Conservation (phyloP, 2,329 filamentous ascomycete species). For the Phaeosphaeria sp. region DNA sequence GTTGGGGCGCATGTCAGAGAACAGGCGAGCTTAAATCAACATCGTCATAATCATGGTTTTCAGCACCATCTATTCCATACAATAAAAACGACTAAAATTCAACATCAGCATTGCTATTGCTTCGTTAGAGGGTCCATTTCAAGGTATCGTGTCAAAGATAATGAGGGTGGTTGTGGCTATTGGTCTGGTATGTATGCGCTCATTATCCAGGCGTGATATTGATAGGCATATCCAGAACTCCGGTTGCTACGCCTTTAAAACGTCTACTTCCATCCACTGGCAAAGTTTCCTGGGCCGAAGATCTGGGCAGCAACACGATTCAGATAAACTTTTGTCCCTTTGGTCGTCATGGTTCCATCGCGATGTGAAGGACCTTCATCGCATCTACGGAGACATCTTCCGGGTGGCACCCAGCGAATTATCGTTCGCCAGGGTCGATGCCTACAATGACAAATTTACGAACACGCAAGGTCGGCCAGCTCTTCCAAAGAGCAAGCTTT, state of each 20-base stretch:
- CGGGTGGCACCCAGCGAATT: constrained; percentile 22
- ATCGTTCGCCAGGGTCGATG: constrained; percentile 12
- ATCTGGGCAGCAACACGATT: constrained; percentile 26
- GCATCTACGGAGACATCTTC: constrained; percentile 22
- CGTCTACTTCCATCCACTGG: constrained; percentile 48
- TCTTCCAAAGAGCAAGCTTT: constrained; percentile 1
- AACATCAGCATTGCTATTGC: not conserved
- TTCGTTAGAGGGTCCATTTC: not conserved
- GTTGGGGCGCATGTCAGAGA: not conserved
- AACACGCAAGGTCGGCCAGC: not conserved
- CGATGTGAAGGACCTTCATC: constrained; percentile 18
- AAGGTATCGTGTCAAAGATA: not conserved
- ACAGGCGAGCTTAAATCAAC: not conserved
- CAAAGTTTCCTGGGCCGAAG: constrained; percentile 48
- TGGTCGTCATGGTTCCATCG: constrained; percentile 17
- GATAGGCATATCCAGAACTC: not conserved
- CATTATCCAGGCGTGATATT: not conserved
- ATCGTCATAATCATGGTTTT: not conserved
- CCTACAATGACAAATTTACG: constrained; percentile 19
- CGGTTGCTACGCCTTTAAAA: constrained; percentile 23
- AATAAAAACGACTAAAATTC: not conserved
- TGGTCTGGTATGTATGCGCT: not conserved
- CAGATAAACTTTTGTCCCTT: constrained; percentile 21
- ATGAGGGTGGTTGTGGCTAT: not conserved
- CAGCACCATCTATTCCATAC: not conserved